Evolutionary conservation across 495 filamentous ascomycete species (phyloP).

Genomic region (Friedmanniomyces endolithicus): DNA sequence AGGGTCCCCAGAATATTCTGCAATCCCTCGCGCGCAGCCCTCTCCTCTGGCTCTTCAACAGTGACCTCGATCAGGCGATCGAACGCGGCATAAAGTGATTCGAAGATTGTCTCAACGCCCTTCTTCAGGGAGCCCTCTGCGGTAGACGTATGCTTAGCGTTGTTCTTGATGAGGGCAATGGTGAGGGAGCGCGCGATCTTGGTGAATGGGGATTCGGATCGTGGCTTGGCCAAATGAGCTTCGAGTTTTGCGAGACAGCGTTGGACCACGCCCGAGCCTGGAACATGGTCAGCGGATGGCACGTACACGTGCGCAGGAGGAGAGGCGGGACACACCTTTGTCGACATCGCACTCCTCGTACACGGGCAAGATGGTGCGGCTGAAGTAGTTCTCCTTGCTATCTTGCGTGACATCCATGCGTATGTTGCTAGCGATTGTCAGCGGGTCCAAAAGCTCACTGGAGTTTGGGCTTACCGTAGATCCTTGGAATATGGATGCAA

Average conservation of each 20-base stretch:
- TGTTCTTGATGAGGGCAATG: not conserved
- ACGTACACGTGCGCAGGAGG: not conserved
- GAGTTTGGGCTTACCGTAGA: not conserved
- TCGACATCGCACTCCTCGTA: slow-evolving; percentile 1
- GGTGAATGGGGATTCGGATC: not conserved
- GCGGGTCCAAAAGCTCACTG: not conserved
- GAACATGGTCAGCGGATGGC: not conserved
- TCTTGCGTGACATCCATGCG: not conserved
- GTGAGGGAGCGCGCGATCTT: not conserved
- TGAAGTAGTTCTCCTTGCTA: not conserved
- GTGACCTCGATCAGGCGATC: not conserved
- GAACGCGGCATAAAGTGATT: not conserved
- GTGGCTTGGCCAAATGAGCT: not conserved
- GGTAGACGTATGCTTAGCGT: not conserved
- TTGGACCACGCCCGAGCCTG: not conserved
- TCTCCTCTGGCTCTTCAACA: slow-evolving; percentile 1
- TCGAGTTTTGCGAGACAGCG: slow-evolving; percentile 2
- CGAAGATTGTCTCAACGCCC: not conserved
- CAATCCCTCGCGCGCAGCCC: not conserved
- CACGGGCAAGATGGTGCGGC: not conserved
- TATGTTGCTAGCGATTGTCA: slow-evolving; percentile 3
- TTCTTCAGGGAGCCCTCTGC: not conserved
- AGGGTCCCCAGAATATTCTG: not conserved
- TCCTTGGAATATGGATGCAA: not conserved
- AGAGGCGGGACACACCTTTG: not conserved